Conservation (phyloP, 306 rosid species). For the Arachis stenosperma region DNA sequence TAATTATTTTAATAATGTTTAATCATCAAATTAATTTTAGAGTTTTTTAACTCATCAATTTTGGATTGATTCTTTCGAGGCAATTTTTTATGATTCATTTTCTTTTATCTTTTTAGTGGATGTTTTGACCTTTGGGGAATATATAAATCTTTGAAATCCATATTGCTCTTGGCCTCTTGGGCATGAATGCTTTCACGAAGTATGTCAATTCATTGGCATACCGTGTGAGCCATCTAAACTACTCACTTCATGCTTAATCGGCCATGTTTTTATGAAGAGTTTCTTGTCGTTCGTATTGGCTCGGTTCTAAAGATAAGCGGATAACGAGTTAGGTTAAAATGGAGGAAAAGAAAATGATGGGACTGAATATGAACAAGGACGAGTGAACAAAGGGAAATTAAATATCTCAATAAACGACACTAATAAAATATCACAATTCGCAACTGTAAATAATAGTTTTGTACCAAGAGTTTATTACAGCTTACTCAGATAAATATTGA, state of each 20-base stretch:
- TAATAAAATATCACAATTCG: slow-evolving; percentile 31
- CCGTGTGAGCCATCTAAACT: not conserved
- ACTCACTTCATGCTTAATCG: not conserved
- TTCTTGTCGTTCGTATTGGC: not conserved
- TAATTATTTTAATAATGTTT: too few relatives aligned
- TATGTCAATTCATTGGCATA: too few relatives aligned
- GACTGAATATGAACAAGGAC: not conserved
- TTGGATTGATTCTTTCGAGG: too few relatives aligned
- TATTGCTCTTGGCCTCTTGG: too few relatives aligned
- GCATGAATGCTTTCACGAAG: too few relatives aligned
- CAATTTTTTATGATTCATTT: too few relatives aligned
- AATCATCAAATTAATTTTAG: too few relatives aligned
- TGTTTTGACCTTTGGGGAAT: too few relatives aligned
- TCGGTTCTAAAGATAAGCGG: not conserved
- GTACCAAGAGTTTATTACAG: slow-evolving; percentile 30
- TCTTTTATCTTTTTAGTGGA: too few relatives aligned
- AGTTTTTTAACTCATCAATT: too few relatives aligned
- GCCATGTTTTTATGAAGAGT: not conserved
- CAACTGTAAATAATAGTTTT: slow-evolving; percentile 6
- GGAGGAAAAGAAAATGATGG: not conserved
- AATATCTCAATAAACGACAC: slow-evolving; percentile 24
- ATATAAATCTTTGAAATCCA: too few relatives aligned
- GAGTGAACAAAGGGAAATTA: not conserved
- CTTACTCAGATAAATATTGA: slow-evolving; percentile 35
- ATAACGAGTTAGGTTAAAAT: not conserved